Conservation (phyloP, 208 protist genomes). For the Novymonas esmeraldas region DNA sequence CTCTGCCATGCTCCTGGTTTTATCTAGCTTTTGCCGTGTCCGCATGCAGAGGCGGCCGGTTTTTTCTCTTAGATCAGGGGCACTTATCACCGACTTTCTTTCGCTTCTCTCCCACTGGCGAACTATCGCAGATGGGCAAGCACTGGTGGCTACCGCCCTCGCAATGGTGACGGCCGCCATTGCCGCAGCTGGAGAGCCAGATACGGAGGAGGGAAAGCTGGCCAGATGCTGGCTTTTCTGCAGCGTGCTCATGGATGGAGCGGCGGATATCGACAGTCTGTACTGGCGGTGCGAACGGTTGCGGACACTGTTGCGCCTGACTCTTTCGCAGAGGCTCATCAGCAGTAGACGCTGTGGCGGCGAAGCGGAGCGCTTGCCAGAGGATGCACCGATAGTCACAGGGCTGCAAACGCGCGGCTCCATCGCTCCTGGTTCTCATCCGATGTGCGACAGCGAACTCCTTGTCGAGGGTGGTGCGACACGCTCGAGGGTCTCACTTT, state of each 20-base stretch:
- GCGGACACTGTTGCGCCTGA: neutral
- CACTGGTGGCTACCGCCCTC: neutral
- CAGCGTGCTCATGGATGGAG: neutral
- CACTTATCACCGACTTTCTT: neutral
- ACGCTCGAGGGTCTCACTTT: neutral
- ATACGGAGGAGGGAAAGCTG: slow-evolving; percentile 2
- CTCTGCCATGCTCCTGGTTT: neutral
- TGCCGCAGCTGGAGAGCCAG: neutral
- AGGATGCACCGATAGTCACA: too few species aligned
- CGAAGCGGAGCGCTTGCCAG: neutral
- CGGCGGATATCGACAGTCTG: neutral
- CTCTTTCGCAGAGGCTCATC: too few species aligned
- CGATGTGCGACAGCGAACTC: too few species aligned
- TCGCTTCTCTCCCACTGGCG: neutral
- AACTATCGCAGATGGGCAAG: neutral
- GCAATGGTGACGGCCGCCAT: neutral
- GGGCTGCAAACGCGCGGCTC: too few species aligned
- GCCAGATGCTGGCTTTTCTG: slow-evolving; percentile 1
- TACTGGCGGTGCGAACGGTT: slow-evolving; percentile 7
- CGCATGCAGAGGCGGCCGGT: slow-evolving; percentile 9
- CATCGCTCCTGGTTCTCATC: too few species aligned
- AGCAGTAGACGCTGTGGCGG: neutral
- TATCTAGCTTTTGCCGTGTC: slow-evolving; percentile 12
- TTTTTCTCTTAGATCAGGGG: neutral
- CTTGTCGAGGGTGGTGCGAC: too few species aligned